Base-by-base conservation (phyloP, 2,329 filamentous ascomycete genomes). In the Neopestalotiopsis sp. region DNA sequence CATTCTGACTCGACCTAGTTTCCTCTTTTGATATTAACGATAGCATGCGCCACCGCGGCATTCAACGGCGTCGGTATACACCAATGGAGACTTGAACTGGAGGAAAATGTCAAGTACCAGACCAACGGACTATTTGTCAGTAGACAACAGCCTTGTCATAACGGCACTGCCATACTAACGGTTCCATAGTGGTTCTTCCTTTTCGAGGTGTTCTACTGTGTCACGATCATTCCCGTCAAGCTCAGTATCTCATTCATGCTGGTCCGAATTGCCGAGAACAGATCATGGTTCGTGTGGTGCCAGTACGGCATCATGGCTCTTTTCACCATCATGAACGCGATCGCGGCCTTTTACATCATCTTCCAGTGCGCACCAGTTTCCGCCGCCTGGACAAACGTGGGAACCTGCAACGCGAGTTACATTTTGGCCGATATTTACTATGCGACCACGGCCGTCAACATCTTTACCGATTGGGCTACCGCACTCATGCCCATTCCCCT, bases 171-270 rank as follows among this genome's bases (percentile, higher is more conserved):
- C n/a, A 30, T 34, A 49, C 28, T 42, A 57, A 59, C 24, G 45
- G 40, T 10, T 64, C 24, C 59, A 9, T 38, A 71, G 70, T 73
- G 69, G 69, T 73, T 73, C 65, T 73, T 73, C 58, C 45, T 73
- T 14, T 72, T 73, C 68, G 71, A 72, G 45, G 70, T 73, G n/a
- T 71, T 71, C 56, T 72, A 73, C 59, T 72, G 72, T 58, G 53
- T 72, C 20, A 68, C 68, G 53, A 72, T 73, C 53, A 71, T 73
- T 30, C 68, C 70, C 13, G 49, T 73, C 68, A 73, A 73, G 40
- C 42, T 71, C 14, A 69, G 67, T 30, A 71, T 72, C 61, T 64
- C 65, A 32, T 68, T 72, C 28, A 71, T 72, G 69, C 53, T 72
- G 32, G 61, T 72, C 13, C 62, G 71, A 4, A 72, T 72, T 30